These are phyloP conservation scores for Capronia coronata DNA, from an alignment of 2,329 filamentous ascomycete genomes.

Conservation along the genomic window DNA sequence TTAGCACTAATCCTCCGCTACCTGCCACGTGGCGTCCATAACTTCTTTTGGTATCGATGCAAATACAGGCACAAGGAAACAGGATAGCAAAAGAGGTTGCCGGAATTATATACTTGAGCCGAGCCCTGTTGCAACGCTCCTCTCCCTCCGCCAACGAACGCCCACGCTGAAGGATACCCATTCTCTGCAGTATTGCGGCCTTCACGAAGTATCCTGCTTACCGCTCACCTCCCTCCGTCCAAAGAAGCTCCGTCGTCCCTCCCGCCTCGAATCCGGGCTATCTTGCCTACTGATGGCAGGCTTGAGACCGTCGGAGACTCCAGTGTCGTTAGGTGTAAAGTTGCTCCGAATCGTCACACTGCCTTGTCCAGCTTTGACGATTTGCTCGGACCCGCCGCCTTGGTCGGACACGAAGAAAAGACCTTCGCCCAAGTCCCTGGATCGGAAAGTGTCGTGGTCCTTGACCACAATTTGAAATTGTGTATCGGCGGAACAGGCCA, in stretches of 20 bases:
- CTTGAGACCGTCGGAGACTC: slow-evolving; percentile 25
- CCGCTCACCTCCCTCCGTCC: slow-evolving; percentile 37
- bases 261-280: slow-evolving; percentile 39
- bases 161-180: slow-evolving; percentile 6
- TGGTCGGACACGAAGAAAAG: slow-evolving; percentile 89
- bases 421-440: slow-evolving; percentile 77
- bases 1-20: neutral
- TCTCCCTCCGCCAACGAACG: slow-evolving; percentile 2
- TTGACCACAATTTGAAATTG: slow-evolving; percentile 83
- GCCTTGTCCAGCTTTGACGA: slow-evolving; percentile 66
- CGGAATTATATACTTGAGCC: neutral
- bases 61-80: slow-evolving; percentile 7
- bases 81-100: neutral
- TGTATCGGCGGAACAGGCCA: slow-evolving; percentile 69
- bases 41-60: slow-evolving; percentile 18
- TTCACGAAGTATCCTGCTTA: slow-evolving; percentile 17
- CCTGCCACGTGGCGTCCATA: neutral
- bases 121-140: neutral
- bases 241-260: slow-evolving; percentile 43
- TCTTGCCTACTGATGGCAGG: slow-evolving; percentile 29
- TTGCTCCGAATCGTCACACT: slow-evolving; percentile 66
- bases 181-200: neutral
- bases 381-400: slow-evolving; percentile 60
- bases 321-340: slow-evolving; percentile 53
- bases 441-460: slow-evolving; percentile 76